Conservation (phyloP, 495 filamentous ascomycete genomes). For the Penicillium paxilli region DNA sequence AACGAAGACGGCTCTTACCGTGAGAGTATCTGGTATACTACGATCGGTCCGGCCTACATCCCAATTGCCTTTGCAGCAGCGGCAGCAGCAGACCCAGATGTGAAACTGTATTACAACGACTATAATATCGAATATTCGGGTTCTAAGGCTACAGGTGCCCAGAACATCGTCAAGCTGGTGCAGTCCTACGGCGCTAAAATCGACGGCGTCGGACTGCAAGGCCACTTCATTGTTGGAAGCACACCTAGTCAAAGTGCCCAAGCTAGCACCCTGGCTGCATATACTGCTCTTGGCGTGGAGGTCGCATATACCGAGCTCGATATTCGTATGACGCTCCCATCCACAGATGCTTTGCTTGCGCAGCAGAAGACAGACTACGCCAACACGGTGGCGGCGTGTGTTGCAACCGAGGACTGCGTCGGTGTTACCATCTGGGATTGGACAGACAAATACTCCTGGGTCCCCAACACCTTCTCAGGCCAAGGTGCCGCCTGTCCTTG, state of each 20-base stretch:
- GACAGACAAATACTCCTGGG: conserved; percentile 62
- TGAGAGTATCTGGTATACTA: conserved; percentile 39
- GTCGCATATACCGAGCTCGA: conserved; percentile 65
- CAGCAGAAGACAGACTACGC: conserved; percentile 61
- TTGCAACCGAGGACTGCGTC: conserved; percentile 57
- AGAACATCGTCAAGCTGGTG: conserved; percentile 53
- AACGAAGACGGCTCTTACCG: conserved; percentile 50
- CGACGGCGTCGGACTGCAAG: conserved; percentile 66
- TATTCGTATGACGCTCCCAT: conserved; percentile 54
- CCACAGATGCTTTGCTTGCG: conserved; percentile 41
- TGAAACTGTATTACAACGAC: conserved; percentile 67
- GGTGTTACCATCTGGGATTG: conserved; percentile 71
- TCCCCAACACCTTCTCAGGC: conserved; percentile 54
- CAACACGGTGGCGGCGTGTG: conserved; percentile 58
- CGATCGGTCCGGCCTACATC: conserved; percentile 45
- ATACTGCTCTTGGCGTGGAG: conserved; percentile 53
- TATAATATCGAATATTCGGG: conserved; percentile 64
- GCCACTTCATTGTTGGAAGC: conserved; percentile 58
- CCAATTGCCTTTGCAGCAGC: conserved; percentile 50
- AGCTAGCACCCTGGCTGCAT: conserved; percentile 48
- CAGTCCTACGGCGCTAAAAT: conserved; percentile 54
- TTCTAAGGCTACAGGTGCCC: conserved; percentile 45
- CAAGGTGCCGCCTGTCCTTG: conserved; percentile 53
- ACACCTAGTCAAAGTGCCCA: conserved; percentile 49
- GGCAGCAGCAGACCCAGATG: conserved; percentile 44